Percentiles rank a stretch among this genome's conserved stretches.
These are phyloP conservation scores for Pelargonium myrrhifolium DNA, from an alignment of 441 rosid species.

Conservation along the genomic window DNA sequence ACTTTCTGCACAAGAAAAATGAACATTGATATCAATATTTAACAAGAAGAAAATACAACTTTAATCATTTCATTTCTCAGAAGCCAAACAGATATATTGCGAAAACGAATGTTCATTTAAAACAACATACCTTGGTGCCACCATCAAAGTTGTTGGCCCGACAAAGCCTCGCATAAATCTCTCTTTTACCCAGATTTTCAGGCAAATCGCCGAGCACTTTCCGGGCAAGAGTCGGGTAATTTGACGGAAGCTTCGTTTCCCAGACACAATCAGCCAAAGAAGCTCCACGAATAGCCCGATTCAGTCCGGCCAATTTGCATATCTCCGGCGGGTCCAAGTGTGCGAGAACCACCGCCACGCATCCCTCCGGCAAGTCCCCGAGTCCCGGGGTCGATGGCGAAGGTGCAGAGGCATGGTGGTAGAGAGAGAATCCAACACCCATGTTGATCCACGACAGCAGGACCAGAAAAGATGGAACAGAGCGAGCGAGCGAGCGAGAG, in stretches of 20 bases:
- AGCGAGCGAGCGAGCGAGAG: too few relatives aligned
- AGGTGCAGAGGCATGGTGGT: not conserved
- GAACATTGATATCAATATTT: not conserved
- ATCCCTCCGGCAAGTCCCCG: conserved; percentile 76
- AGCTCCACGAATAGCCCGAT: conserved; percentile 56
- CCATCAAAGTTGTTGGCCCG: conserved; percentile 48
- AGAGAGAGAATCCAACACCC: not conserved
- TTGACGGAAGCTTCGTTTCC: conserved; percentile 59
- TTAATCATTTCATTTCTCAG: not conserved
- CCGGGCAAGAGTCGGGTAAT: conserved; percentile 32
- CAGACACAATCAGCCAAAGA: conserved; percentile 66
- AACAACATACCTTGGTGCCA: conserved; percentile 51
- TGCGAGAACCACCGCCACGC: conserved; percentile 59
- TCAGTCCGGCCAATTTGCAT: conserved; percentile 46
- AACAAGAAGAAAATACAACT: not conserved
- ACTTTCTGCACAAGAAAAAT: conserved; percentile 43
- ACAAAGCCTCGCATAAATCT: conserved; percentile 52
- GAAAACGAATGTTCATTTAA: not conserved
- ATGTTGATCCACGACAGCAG: not conserved
- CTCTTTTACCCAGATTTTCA: conserved; percentile 52
- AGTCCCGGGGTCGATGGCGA: conserved; percentile 30
- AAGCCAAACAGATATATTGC: not conserved
- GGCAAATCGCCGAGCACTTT: conserved; percentile 37
- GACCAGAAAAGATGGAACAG: not conserved
- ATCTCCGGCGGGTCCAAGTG: conserved; percentile 67